phyloP scores from a whole-genome alignment of 768 basidiomycete species.

The Cystobasidium tubakii region DNA sequence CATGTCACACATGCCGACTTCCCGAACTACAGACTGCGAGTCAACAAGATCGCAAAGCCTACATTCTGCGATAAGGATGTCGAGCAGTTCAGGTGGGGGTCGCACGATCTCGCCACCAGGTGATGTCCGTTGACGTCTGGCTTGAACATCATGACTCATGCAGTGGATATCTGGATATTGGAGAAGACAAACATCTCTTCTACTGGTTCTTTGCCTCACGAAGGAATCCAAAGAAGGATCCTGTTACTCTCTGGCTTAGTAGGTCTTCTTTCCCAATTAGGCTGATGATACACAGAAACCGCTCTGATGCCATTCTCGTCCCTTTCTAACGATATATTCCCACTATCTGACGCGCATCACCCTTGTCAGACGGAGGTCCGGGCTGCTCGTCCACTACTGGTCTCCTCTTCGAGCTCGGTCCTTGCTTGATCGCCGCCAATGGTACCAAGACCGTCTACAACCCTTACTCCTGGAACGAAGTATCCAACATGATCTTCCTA shows the following conservation, averaged over 20 bases:
- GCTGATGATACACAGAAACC: not conserved
- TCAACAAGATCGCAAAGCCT: slow-evolving; percentile 19
- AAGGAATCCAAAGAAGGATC: slow-evolving; percentile 65
- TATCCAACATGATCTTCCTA: slow-evolving; percentile 43
- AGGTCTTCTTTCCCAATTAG: not conserved
- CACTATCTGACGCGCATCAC: not conserved
- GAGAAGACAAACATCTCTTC: slow-evolving; percentile 73
- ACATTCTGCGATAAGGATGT: slow-evolving; percentile 36
- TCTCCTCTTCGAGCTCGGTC: slow-evolving; percentile 85
- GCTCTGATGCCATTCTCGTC: not conserved
- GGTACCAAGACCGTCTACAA: slow-evolving; percentile 69
- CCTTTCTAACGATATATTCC: too few relatives aligned
- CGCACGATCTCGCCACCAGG: not conserved
- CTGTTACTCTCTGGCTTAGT: slow-evolving; percentile 31
- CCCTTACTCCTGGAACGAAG: slow-evolving; percentile 77
- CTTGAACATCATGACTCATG: not conserved
- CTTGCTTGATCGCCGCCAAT: slow-evolving; percentile 66
- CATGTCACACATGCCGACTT: slow-evolving; percentile 30
- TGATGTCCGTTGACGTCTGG: not conserved
- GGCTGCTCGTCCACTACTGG: slow-evolving; percentile 56
- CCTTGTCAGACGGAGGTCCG: slow-evolving; percentile 36
- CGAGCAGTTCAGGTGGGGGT: slow-evolving; percentile 31
- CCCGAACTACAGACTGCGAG: slow-evolving; percentile 31
- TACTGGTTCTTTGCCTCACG: slow-evolving; percentile 83
- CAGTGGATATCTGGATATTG: slow-evolving; percentile 64